These are phyloP conservation scores for Mycosphaerelloides madeirae DNA, from an alignment of 2,329 filamentous ascomycete genomes.

Conservation along the genomic window DNA sequence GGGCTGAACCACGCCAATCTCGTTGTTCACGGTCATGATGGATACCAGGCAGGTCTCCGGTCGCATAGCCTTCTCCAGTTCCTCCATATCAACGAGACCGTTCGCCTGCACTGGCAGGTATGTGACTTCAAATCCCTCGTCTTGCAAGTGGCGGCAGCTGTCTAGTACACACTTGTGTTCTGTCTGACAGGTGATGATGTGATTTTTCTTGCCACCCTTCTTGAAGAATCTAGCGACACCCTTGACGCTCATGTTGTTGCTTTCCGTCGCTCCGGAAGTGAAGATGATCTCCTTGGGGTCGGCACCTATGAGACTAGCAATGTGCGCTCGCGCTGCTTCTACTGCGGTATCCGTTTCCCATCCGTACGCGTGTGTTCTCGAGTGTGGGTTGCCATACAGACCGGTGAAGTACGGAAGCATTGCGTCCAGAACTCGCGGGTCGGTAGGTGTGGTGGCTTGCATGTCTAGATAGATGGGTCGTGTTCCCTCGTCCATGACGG, in stretches of 20 bases:
- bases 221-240: constrained; percentile 95
- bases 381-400: constrained; percentile 94
- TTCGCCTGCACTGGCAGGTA: constrained; percentile 86
- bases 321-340: constrained; percentile 76
- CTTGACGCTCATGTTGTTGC: constrained; percentile 99
- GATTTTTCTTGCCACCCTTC: constrained; percentile 90
- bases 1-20: constrained; percentile 98
- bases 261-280: constrained; percentile 95
- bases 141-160: constrained; percentile 92
- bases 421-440: constrained; percentile 88
- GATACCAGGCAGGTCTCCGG: constrained; percentile 90
- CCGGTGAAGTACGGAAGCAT: constrained; percentile 95
- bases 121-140: constrained; percentile 95
- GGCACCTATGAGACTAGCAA: constrained; percentile 84
- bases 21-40: constrained; percentile 99
- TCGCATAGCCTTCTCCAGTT: constrained; percentile 81
- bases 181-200: constrained; percentile 95
- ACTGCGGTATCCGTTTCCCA: constrained; percentile 97
- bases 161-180: constrained; percentile 99
- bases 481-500: constrained; percentile 85
- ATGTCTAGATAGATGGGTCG: constrained; percentile 97
- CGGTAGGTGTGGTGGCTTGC: constrained; percentile 93
- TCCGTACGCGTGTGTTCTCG: constrained; percentile 92
- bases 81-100: constrained; percentile 77
- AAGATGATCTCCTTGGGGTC: constrained; percentile 98